Conservation (phyloP, 2,329 filamentous ascomycete genomes). For the Elsinoe arachidis region DNA sequence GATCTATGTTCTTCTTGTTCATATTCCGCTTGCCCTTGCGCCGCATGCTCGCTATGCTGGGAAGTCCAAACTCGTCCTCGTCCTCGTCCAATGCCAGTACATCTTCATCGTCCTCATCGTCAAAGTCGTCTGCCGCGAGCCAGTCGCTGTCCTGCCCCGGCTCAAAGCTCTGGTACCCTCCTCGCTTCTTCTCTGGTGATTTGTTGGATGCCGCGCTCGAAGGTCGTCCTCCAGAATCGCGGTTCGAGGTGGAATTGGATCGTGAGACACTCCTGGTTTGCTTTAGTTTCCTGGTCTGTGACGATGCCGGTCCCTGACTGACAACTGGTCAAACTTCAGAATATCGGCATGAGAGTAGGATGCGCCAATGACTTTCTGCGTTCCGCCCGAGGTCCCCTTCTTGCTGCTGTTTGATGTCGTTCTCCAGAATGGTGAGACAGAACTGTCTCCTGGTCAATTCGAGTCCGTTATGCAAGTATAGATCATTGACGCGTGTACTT, state of each 20-base stretch:
- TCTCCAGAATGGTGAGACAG: slow-evolving; percentile 83
- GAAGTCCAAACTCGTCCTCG: slow-evolving; percentile 90
- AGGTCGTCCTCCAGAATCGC: slow-evolving; percentile 47
- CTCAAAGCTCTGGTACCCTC: slow-evolving; percentile 68
- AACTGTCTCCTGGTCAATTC: slow-evolving; percentile 42
- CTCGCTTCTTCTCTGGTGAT: slow-evolving; percentile 47
- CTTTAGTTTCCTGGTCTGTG: slow-evolving; percentile 11
- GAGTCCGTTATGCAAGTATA: not conserved
- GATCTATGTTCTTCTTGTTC: slow-evolving; percentile 37
- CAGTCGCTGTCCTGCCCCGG: slow-evolving; percentile 77
- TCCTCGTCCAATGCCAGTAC: slow-evolving; percentile 75
- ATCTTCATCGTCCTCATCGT: slow-evolving; percentile 54
- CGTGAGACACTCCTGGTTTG: slow-evolving; percentile 44
- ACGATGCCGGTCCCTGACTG: slow-evolving; percentile 27
- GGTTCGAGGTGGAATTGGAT: slow-evolving; percentile 67
- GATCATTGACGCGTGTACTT: not conserved
- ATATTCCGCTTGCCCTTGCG: slow-evolving; percentile 51
- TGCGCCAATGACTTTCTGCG: slow-evolving; percentile 76
- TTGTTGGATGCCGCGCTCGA: slow-evolving; percentile 46
- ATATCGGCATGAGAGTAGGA: slow-evolving; percentile 96
- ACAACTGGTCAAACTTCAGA: slow-evolving; percentile 77
- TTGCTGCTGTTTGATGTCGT: slow-evolving; percentile 42
- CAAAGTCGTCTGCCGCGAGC: slow-evolving; percentile 56
- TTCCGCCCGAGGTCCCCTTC: slow-evolving; percentile 49
- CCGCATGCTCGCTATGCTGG: slow-evolving; percentile 86